These are phyloP conservation scores for Hymenoscyphus albidus DNA, from an alignment of 2,329 filamentous ascomycete genomes.

Conservation along the genomic window DNA sequence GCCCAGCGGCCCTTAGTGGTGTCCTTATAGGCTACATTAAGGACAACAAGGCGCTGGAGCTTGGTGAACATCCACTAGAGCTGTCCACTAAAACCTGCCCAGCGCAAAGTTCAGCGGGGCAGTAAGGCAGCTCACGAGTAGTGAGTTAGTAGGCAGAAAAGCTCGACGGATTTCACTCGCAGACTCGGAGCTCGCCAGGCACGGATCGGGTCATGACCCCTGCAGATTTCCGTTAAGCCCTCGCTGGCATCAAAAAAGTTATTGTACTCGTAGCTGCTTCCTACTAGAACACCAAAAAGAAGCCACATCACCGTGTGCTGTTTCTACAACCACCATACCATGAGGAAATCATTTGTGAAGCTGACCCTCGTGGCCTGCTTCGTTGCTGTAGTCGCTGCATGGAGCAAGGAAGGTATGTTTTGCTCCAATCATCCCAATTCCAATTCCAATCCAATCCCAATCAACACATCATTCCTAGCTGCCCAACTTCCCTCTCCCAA, in stretches of 20 bases:
- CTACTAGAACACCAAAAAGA: constrained; percentile 4
- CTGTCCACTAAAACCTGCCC: neutral
- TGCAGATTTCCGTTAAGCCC: neutral
- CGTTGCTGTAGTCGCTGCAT: constrained; percentile 33
- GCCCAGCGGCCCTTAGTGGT: neutral
- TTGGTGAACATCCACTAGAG: neutral
- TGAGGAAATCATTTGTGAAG: constrained; percentile 33
- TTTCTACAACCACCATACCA: constrained; percentile 23
- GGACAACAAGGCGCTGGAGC: constrained; percentile 20
- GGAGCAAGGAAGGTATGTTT: constrained; percentile 38
- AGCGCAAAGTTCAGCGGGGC: neutral
- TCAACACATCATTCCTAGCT: constrained; percentile 3
- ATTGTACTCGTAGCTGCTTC: too few species aligned
- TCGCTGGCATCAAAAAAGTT: constrained; percentile 20
- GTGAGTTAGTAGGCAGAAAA: too few species aligned
- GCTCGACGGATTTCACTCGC: too few species aligned
- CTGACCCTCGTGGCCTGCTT: constrained; percentile 32
- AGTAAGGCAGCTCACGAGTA: neutral
- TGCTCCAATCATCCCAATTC: neutral
- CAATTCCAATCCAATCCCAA: neutral
- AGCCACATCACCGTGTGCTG: constrained; percentile 24
- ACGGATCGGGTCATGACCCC: neutral
- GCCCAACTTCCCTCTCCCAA: constrained; percentile 6
- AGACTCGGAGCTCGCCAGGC: too few species aligned
- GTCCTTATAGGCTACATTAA: constrained; percentile 14